Evolutionary conservation across 2,329 filamentous ascomycete genomes (phyloP).

Genomic region (Colletotrichum sp.): DNA sequence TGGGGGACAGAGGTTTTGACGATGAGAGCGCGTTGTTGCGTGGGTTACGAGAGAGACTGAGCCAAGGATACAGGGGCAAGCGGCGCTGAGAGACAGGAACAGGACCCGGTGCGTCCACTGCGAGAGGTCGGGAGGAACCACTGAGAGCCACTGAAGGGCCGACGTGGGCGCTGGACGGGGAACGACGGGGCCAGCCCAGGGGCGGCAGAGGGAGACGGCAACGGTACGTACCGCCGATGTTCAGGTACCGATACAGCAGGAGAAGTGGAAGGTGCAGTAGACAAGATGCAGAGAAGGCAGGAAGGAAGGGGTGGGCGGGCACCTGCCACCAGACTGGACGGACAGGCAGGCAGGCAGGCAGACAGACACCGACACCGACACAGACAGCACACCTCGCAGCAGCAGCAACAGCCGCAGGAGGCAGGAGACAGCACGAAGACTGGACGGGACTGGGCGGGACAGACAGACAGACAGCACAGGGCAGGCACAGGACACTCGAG

Average conservation of each 20-base stretch:
- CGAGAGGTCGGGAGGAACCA: background rate
- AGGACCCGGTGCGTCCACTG: background rate
- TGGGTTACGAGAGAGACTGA: background rate
- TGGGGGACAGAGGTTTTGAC: slow-evolving; percentile 19
- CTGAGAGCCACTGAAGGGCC: background rate
- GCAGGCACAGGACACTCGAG: background rate
- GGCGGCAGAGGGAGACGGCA: background rate
- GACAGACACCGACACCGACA: background rate
- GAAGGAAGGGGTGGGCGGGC: background rate
- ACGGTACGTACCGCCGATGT: background rate
- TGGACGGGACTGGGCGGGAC: background rate
- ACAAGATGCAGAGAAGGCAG: background rate
- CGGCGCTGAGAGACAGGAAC: slow-evolving; percentile 7
- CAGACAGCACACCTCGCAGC: background rate
- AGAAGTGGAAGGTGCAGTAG: background rate
- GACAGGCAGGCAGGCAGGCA: background rate
- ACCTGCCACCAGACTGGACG: background rate
- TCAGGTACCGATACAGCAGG: background rate
- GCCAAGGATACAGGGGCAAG: background rate
- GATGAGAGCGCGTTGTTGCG: slow-evolving; percentile 1
- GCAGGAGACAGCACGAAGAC: background rate
- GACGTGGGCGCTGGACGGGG: background rate
- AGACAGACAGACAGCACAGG: background rate
- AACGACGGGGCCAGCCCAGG: background rate
- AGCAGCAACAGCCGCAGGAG: background rate